Evolutionary conservation across 1,284 basidiomycete species (phyloP), one percentile per base, ranked within the genome.

Genomic region (Ceratobasidium sp.): DNA sequence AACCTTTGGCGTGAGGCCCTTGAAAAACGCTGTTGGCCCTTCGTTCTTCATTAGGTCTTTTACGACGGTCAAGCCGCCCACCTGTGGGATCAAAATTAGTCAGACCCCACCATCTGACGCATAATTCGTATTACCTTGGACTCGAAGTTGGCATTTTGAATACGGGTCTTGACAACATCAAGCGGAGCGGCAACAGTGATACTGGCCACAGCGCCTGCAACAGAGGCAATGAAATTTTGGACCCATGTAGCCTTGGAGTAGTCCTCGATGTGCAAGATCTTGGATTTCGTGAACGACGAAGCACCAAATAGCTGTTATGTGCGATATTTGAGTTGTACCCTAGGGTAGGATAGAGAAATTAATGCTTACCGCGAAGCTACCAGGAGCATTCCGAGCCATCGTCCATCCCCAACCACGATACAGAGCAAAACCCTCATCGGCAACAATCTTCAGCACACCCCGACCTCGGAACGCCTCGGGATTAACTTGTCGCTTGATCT

Each of bases 361-460:
- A 32, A 59, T 5, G 87, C 93, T 78, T 82, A 96, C 95, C 74
- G 97, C 96, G 81, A 99, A 99, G 75, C 90, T 92, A 17, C 97
- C 97, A 1, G 97, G 97, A 1, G 97, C 97, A 83, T 99, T 99
- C 76, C 97, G 90, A 0, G 96, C 97, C 87, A 98, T 95, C 49
- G 97, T 99, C 97, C 97, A 99, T 75, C 97, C 97, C 95, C 96
- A 98, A 52, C 97, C 97, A 80, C 96, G 91, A 86, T 99, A 99
- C 51, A 99, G 89, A 1, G 92, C 90, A 13, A 90, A 92, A 77
- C 97, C 96, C 83, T 99, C 98, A 81, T 99, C 97, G 80, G 92
- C 86, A 83, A 99, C 90, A 80, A 99, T 96, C 74, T 93, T 92
- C 76, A 98, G 80, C 81, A 98, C 89, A 51, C 97, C 96, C 51